Evolutionary conservation across 176 grass and related monocot genomes (phyloP).

Genomic region (Lolium perenne): DNA sequence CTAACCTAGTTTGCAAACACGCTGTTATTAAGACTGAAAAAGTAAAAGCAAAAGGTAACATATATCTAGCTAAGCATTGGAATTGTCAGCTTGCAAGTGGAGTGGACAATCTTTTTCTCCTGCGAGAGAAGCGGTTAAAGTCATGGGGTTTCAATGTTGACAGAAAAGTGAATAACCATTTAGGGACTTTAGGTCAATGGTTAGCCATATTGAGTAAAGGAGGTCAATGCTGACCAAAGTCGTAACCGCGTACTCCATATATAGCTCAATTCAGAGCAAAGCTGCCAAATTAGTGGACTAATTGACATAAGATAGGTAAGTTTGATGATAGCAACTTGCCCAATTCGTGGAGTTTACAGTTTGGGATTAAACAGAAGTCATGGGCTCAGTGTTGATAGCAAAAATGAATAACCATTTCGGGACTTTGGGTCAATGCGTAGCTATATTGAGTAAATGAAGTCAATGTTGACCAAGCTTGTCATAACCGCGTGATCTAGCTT

Average conservation of each 20-base stretch:
- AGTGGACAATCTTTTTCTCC: constrained; percentile 44
- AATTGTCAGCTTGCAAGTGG: constrained; percentile 46
- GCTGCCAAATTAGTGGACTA: background rate
- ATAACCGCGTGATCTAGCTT: constrained; percentile 37
- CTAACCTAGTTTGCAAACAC: constrained; percentile 19
- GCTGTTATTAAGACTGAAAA: background rate
- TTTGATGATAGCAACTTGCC: background rate
- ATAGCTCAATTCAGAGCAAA: background rate
- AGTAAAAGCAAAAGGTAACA: constrained; percentile 21
- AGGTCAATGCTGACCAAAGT: constrained; percentile 12
- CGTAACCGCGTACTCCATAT: constrained; percentile 40
- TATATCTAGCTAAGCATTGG: background rate
- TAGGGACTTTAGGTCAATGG: constrained; percentile 5
- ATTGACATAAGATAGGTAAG: background rate
- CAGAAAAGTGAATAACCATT: constrained; percentile 1
- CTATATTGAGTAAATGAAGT: constrained; percentile 23
- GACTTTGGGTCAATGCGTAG: constrained; percentile 15
- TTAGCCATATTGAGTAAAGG: constrained; percentile 20
- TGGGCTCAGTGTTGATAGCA: background rate
- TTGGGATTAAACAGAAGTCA: background rate
- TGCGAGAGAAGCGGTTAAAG: constrained; percentile 35
- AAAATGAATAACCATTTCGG: background rate
- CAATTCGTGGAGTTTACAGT: background rate
- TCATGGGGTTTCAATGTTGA: background rate
- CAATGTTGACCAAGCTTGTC: background rate